Base-by-base conservation (phyloP, 139 green algal genomes). In the Chlorella sp. region DNA sequence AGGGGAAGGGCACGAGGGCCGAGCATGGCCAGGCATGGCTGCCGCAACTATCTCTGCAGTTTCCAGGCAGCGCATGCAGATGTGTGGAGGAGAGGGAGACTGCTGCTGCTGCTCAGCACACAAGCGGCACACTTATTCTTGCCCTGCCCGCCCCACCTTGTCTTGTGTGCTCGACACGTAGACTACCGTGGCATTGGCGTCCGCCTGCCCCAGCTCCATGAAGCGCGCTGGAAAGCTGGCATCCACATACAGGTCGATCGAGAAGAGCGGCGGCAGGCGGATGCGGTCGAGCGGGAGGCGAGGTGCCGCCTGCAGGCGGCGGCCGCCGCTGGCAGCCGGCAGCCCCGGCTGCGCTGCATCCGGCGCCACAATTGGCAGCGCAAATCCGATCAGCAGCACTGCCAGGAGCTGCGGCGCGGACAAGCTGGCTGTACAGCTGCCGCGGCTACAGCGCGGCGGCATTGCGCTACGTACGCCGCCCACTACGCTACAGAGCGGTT, bases 131-230 rank as follows among this genome's bases (percentile, higher is more conserved):
- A n/a, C n/a, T n/a, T n/a, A n/a, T n/a, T n/a, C n/a, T n/a, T n/a
- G n/a, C n/a, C n/a, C n/a, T n/a, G n/a, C n/a, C n/a, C 28, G 34
- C 17, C 73, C 65, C 44, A 85, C 80, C 47, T 26, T 36, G 26
- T 21, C 67, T 2, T 25, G 21, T 15, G 67, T 85, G 30, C n/a
- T 60, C 32, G 47, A 71, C 13, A 85, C 80, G 9, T 60, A 85
- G 1, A 85, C 80, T 0, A 85, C 69, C 28, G 80, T 85, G 20
- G 23, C 34, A 11, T 85, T 76, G 41, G n/a, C 41, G 5, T 55
- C 30, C 9, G 79, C 13, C 41, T 69, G 55, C 3, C 80, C 80
- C 80, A 80, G 68, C 4, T 69, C 80, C 51, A 85, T 36, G 70
- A 78, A 70, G 32, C 80, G 67, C 3, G 80, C 67, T 0, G 80